Evolutionary conservation across 345 rosid genomes (phyloP).

Genomic region (Crucihimalaya himalaica): DNA sequence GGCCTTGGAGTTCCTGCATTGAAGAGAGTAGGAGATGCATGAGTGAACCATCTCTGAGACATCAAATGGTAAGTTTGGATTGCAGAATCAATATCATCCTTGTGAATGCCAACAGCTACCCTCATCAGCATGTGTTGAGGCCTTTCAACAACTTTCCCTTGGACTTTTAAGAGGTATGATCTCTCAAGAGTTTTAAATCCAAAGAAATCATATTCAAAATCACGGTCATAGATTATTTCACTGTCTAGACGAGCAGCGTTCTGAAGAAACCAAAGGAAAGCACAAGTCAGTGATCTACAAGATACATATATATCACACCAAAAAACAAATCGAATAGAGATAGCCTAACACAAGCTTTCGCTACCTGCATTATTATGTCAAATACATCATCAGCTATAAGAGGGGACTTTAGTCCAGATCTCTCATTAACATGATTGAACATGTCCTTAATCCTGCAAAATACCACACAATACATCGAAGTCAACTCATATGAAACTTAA

Average conservation of each 20-base stretch:
- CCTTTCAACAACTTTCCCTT: conserved; percentile 82
- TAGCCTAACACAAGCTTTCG: not conserved
- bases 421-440: conserved; percentile 73
- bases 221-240: conserved; percentile 88
- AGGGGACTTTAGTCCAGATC: conserved; percentile 79
- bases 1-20: conserved; percentile 93
- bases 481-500: not conserved
- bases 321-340: not conserved
- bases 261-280: conserved; percentile 38
- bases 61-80: conserved; percentile 83
- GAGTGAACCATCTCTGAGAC: conserved; percentile 97
- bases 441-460: conserved; percentile 73
- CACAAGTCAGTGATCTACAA: not conserved
- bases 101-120: conserved; percentile 89
- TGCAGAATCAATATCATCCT: conserved; percentile 69
- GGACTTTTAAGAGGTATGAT: conserved; percentile 86
- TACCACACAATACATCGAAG: not conserved
- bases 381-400: conserved; percentile 88
- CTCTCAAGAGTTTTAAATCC: conserved; percentile 94
- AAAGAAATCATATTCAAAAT: conserved; percentile 87
- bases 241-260: conserved; percentile 83
- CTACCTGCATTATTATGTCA: conserved; percentile 84
- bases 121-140: conserved; percentile 98
- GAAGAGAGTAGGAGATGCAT: conserved; percentile 94
- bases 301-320: not conserved